Evolutionary conservation across 2,329 filamentous ascomycete genomes (phyloP).

Genomic region (Calonectria hongkongensis): DNA sequence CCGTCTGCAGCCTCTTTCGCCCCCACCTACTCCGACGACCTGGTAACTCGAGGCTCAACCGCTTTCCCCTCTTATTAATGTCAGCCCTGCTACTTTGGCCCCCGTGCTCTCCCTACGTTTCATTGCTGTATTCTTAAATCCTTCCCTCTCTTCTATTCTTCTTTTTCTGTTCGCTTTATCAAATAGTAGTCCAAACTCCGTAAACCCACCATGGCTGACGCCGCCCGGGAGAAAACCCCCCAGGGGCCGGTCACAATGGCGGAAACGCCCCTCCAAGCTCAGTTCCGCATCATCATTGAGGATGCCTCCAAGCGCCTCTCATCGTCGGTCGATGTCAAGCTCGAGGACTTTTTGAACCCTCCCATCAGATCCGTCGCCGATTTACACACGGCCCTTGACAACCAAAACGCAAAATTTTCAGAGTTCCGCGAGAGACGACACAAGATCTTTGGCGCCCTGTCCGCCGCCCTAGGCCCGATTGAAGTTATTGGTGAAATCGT

Average conservation of each 20-base stretch:
- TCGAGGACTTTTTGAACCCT: constrained; percentile 59
- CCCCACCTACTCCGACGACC: constrained; percentile 3
- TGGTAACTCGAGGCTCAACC: constrained; percentile 19
- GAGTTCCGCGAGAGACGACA: constrained; percentile 61
- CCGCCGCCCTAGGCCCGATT: constrained; percentile 59
- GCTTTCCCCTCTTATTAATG: constrained; percentile 16
- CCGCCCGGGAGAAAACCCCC: constrained; percentile 29
- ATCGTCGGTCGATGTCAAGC: constrained; percentile 53
- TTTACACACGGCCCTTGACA: constrained; percentile 57
- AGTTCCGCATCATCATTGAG: constrained; percentile 58
- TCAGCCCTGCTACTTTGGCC: not conserved
- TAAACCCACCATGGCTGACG: constrained; percentile 17
- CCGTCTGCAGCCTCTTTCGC: constrained; percentile 3
- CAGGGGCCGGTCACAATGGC: constrained; percentile 18
- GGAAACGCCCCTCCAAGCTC: constrained; percentile 39
- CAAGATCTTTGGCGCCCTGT: constrained; percentile 59
- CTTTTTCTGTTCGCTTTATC: not conserved
- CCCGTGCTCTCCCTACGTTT: too few relatives aligned
- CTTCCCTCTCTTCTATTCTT: not conserved
- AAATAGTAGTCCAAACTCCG: not conserved
- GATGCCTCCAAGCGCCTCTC: constrained; percentile 60
- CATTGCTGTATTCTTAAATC: not conserved
- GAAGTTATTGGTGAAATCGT: constrained; percentile 63
- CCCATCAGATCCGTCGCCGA: constrained; percentile 59
- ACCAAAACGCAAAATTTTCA: constrained; percentile 60